Conservation (phyloP, 1,284 basidiomycete species). For the Xanthoconium separans region DNA sequence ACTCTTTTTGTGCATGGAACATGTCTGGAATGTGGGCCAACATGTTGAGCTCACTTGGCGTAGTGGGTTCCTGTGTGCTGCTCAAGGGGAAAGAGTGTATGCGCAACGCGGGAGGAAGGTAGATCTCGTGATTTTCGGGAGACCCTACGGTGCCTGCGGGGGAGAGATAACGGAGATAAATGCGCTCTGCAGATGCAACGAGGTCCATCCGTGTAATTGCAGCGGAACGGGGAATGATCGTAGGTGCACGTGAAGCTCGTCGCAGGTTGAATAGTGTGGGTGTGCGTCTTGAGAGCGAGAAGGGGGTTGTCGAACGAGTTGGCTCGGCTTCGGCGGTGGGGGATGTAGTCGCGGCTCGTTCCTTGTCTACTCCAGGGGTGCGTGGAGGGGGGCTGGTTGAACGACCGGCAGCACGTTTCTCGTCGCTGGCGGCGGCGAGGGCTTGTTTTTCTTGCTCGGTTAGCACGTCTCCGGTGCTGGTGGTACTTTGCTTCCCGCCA, state of each 20-base stretch:
- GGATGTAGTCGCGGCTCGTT: conserved; percentile 49
- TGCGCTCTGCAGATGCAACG: conserved; percentile 91
- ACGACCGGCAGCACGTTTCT: conserved; percentile 45
- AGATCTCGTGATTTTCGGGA: conserved; percentile 86
- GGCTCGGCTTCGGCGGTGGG: conserved; percentile 42
- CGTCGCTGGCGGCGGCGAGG: conserved; percentile 50
- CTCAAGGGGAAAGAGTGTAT: conserved; percentile 77
- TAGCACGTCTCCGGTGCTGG: conserved; percentile 67
- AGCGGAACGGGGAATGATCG: conserved; percentile 84
- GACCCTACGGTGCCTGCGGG: conserved; percentile 66
- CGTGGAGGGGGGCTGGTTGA: conserved; percentile 50
- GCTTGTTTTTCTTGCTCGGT: conserved; percentile 64
- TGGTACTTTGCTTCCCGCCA: conserved; percentile 68
- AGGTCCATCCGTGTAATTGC: conserved; percentile 91
- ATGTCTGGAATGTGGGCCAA: conserved; percentile 94
- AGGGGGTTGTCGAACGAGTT: conserved; percentile 73
- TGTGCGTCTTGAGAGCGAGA: conserved; percentile 70
- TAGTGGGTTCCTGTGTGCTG: conserved; percentile 68
- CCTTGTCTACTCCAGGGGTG: conserved; percentile 44
- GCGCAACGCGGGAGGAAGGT: conserved; percentile 85
- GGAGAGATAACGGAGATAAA: conserved; percentile 91
- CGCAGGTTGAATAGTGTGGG: conserved; percentile 69
- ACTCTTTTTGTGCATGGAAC: conserved; percentile 97
- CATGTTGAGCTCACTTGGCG: conserved; percentile 67
- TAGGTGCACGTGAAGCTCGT: conserved; percentile 80